Conservation (phyloP, 2,329 filamentous ascomycete species). For the Aureobasidium sp. region DNA sequence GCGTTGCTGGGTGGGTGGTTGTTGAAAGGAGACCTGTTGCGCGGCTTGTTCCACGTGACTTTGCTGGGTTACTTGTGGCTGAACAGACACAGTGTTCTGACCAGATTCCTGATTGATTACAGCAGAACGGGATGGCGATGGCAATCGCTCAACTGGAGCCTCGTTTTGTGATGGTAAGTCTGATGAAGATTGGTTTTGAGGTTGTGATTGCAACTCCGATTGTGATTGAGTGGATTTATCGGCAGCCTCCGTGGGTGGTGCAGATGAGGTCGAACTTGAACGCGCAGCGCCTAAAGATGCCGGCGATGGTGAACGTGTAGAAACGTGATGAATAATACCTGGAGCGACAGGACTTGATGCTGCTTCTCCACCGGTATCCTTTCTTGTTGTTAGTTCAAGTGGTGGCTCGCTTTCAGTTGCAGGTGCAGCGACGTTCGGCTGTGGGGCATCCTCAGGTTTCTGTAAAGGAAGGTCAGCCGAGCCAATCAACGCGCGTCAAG, state of each 20-base stretch:
- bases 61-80: neutral
- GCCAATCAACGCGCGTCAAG: conserved; percentile 1
- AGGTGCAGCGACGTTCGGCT: neutral
- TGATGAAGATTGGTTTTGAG: neutral
- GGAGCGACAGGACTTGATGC: neutral
- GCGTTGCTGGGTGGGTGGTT: conserved; percentile 3
- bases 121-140: neutral
- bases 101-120: neutral
- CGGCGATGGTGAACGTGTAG: neutral
- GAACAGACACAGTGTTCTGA: neutral
- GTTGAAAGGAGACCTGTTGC: conserved; percentile 5
- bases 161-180: neutral
- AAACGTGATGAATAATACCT: neutral
- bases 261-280: conserved; percentile 2
- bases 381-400: neutral
- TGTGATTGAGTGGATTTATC: conserved; percentile 4
- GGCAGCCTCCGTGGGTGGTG: neutral
- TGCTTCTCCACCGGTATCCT: neutral
- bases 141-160: neutral
- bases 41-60: conserved; percentile 7
- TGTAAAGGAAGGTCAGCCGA: conserved; percentile 2
- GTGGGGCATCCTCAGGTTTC: neutral
- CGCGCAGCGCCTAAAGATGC: neutral
- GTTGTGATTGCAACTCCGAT: neutral
- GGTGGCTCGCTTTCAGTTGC: neutral